These are phyloP conservation scores for Cladosporium cucumerinum DNA, from an alignment of 2,329 filamentous ascomycete genomes.

Conservation along the genomic window DNA sequence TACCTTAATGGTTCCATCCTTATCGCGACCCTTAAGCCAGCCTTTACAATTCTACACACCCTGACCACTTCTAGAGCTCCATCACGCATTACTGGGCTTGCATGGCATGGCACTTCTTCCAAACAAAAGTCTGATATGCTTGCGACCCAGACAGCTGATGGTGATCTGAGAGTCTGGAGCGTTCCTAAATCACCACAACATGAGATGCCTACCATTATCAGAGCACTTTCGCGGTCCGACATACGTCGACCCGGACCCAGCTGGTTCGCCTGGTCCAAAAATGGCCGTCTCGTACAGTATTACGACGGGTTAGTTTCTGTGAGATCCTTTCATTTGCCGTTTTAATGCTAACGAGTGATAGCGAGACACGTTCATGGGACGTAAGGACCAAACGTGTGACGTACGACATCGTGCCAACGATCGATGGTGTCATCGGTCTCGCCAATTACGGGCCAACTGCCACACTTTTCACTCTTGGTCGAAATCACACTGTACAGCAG, in stretches of 20 bases:
- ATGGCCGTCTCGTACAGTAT: slow-evolving; percentile 90
- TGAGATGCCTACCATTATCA: slow-evolving; percentile 76
- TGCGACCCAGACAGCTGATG: slow-evolving; percentile 85
- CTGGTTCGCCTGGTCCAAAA: slow-evolving; percentile 99
- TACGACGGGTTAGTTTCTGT: slow-evolving; percentile 83
- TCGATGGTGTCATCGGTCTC: slow-evolving; percentile 75
- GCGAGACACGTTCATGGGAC: slow-evolving; percentile 95
- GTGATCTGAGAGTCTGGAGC: slow-evolving; percentile 94
- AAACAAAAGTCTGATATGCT: slow-evolving; percentile 98
- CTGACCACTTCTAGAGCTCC: slow-evolving; percentile 79
- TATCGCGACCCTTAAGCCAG: slow-evolving; percentile 81
- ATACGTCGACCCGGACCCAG: too few relatives aligned
- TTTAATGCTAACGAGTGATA: too few relatives aligned
- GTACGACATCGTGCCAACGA: slow-evolving; percentile 80
- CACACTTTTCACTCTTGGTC: slow-evolving; percentile 85
- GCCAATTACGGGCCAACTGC: slow-evolving; percentile 87
- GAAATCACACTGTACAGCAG: slow-evolving; percentile 86
- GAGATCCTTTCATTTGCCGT: too few relatives aligned
- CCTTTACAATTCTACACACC: slow-evolving; percentile 92
- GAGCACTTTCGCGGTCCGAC: too few relatives aligned
- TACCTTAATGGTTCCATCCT: slow-evolving; percentile 92
- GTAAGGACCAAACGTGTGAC: slow-evolving; percentile 97
- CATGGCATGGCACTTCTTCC: slow-evolving; percentile 95
- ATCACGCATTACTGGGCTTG: slow-evolving; percentile 79
- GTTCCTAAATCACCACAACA: slow-evolving; percentile 79